Conservation (phyloP, 257 asterid species). For the Thymus mandschuricus region DNA sequence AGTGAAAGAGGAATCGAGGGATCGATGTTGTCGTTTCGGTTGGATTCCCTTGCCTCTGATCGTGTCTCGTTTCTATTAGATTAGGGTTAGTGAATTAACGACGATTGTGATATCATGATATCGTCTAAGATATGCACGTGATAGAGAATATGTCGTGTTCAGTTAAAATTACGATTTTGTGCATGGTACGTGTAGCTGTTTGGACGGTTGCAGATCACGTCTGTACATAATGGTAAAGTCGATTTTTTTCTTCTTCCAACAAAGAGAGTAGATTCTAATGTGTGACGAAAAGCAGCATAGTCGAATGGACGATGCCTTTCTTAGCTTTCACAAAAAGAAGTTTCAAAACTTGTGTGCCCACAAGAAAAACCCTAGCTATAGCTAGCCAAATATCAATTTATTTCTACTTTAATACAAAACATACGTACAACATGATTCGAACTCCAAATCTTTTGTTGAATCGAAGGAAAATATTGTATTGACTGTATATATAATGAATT, state of each 20-base stretch:
- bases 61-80: neutral
- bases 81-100: too few species aligned
- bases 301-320: neutral
- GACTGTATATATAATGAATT: too few species aligned
- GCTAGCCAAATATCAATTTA: too few species aligned
- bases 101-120: too few species aligned
- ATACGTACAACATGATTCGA: too few species aligned
- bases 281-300: slow-evolving; percentile 14
- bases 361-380: neutral
- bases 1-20: neutral
- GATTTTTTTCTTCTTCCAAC: neutral
- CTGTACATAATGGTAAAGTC: neutral
- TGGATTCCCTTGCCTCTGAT: neutral
- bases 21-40: too few species aligned
- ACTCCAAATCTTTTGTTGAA: too few species aligned
- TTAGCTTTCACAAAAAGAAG: neutral
- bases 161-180: too few species aligned
- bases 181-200: neutral
- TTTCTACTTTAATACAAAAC: too few species aligned
- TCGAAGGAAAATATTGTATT: too few species aligned
- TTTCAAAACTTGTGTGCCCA: slow-evolving; percentile 5
- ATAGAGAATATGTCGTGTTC: too few species aligned
- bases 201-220: slow-evolving; percentile 4
- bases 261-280: neutral
- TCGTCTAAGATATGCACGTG: too few species aligned